Conservation (phyloP, 805 yeast genomes). For the Dipodascus geniculatus region DNA sequence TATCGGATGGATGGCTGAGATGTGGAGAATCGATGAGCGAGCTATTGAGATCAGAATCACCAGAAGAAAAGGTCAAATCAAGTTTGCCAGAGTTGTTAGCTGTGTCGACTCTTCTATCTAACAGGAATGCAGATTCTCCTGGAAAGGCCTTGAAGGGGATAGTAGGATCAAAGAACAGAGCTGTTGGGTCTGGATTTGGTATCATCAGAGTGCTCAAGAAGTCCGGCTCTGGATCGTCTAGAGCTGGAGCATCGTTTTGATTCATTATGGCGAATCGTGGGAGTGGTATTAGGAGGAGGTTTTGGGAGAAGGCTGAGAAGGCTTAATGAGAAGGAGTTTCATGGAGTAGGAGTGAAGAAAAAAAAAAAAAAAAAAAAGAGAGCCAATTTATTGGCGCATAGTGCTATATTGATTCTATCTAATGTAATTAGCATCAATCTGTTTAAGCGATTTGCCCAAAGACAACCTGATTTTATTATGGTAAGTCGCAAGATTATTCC, state of each 20-base stretch:
- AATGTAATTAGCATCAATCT: conserved; percentile 82
- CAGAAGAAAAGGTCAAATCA: too few species aligned
- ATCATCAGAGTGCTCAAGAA: not conserved
- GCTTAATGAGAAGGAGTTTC: not conserved
- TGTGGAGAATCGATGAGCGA: too few species aligned
- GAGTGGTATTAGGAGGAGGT: not conserved
- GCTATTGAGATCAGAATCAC: too few species aligned
- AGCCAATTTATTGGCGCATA: not conserved
- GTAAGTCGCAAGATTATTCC: conserved; percentile 62
- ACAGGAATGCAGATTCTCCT: not conserved
- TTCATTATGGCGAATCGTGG: not conserved
- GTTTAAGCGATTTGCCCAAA: conserved; percentile 57
- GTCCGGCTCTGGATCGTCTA: conserved; percentile 1
- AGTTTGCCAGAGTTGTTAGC: not conserved
- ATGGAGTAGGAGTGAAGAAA: not conserved
- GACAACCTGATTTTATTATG: conserved; percentile 69
- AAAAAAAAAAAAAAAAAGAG: not conserved
- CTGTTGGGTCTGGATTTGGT: not conserved
- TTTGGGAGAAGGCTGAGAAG: too few species aligned
- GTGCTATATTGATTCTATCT: conserved; percentile 4
- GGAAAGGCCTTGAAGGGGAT: not conserved
- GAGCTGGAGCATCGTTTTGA: not conserved
- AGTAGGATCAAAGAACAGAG: not conserved
- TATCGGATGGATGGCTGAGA: too few species aligned
- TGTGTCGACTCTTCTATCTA: not conserved